Percentiles rank a stretch among this genome's conserved stretches.
These are phyloP conservation scores for Gyromitra esculenta DNA, from an alignment of 2,329 filamentous ascomycete genomes.

Conservation along the genomic window DNA sequence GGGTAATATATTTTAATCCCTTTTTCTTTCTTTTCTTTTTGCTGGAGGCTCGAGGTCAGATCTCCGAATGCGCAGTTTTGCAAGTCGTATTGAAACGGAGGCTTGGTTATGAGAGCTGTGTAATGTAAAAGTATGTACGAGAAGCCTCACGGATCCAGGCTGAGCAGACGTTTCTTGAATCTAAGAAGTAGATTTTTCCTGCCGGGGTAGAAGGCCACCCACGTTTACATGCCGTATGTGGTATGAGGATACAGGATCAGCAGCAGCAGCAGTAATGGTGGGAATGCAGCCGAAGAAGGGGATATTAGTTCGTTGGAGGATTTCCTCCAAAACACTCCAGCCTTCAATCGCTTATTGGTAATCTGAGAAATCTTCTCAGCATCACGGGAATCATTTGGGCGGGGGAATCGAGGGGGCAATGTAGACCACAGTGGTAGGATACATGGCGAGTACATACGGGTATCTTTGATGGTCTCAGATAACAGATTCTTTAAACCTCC, in stretches of 20 bases:
- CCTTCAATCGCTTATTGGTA: conserved; percentile 23
- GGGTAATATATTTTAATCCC: conserved; percentile 31
- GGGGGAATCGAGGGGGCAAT: conserved; percentile 4
- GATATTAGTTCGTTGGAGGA: conserved; percentile 31
- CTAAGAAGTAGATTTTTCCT: conserved; percentile 13
- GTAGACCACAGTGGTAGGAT: background rate
- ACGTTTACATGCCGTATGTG: conserved; percentile 45
- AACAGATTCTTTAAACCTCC: conserved; percentile 7
- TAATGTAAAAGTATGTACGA: conserved; percentile 2
- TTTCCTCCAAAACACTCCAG: conserved; percentile 3
- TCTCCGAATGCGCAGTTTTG: conserved; percentile 8
- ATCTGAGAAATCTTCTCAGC: background rate
- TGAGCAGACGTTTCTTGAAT: conserved; percentile 29
- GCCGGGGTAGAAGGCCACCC: conserved; percentile 38
- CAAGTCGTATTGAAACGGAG: conserved; percentile 29
- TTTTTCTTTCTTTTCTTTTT: conserved; percentile 9
- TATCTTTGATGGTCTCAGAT: conserved; percentile 18
- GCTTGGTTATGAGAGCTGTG: conserved; percentile 16
- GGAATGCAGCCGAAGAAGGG: conserved; percentile 36
- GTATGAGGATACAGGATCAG: conserved; percentile 38
- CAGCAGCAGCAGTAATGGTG: conserved; percentile 14
- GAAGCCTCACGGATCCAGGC: conserved; percentile 8
- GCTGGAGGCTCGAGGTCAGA: conserved; percentile 24
- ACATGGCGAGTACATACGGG: conserved; percentile 10
- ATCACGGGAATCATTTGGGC: conserved; percentile 4